phyloP scores from a whole-genome alignment of 139 green algal genomes.

The Chlorella sorokiniana region DNA sequence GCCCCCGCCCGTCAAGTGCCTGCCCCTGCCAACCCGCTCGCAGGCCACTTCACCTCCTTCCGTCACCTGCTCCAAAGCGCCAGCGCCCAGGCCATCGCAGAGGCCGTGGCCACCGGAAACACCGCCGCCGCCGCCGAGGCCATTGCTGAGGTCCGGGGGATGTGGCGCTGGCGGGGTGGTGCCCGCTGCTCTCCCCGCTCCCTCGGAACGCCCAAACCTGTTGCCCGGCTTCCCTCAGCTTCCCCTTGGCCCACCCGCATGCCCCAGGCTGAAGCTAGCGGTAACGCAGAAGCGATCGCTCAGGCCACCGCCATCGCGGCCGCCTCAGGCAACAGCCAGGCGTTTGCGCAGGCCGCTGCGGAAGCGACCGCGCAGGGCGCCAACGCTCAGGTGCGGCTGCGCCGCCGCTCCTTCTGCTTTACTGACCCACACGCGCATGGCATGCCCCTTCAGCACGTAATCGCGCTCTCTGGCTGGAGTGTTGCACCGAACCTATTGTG shows the following conservation, averaged over 20 bases:
- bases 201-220: neutral
- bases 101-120: neutral
- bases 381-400: neutral
- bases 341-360: slow-evolving; percentile 1
- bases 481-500: no score
- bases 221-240: neutral
- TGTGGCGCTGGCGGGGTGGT: neutral
- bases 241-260: neutral
- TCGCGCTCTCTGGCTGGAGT: no score
- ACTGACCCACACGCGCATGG: no score
- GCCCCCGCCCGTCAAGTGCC: neutral
- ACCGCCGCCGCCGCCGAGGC: neutral
- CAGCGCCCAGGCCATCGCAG: neutral
- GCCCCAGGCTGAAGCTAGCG: neutral
- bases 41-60: neutral
- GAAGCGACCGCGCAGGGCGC: neutral
- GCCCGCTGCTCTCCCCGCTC: neutral
- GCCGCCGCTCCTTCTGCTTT: no score
- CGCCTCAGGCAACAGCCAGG: neutral
- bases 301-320: neutral
- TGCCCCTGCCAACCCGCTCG: neutral
- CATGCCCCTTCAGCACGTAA: no score
- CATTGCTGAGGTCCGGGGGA: neutral
- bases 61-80: neutral
- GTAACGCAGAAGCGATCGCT: neutral